Evolutionary conservation across 352 stramenopile species (phyloP), one percentile per base, ranked within the genome.

Genomic region (Phytophthora aleatoria): DNA sequence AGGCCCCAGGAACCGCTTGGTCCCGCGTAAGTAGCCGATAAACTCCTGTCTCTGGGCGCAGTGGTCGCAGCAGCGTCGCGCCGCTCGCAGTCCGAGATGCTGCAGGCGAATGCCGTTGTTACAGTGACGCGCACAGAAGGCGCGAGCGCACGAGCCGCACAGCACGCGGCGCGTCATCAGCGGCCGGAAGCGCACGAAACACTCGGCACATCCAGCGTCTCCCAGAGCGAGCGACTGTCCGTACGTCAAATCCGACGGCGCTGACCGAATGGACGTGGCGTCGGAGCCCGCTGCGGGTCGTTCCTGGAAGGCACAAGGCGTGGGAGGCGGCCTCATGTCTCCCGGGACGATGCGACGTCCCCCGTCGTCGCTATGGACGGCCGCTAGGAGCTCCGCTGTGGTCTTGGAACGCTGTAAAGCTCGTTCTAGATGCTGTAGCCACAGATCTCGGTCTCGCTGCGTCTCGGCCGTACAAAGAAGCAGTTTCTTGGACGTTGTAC

Each of bases 61-160:
- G 3, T 76, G 61, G 30, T 74, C 63, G 35, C 85, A 93, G 49
- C 82, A 89, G 13, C 73, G 70, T 13, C 76, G 69, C 3, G 71
- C 56, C 1, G 73, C 57, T 6, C 64, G 67, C 2, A 77, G 55
- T 3, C 63, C 77, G 2, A 89, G 48, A 39, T 87, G 79, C 2
- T 75, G 59, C 8, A 92, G 57, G 20, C 74, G 79, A 2, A 90
- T 63, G 16, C 70, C 70, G n/a, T 67, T 62, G 33, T 71, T 75
- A 42, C 85, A 93, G 43, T 93, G 82, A 41, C 77, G 70, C 12
- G 74, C 74, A 33, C 85, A 93, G 57, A 90, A 91, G 6, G 79
- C 64, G 6, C 70, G 53, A 1, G 75, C 70, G 50, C 85, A 93
- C 3, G 76, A 90, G 15, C 69, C 68, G 53, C 85, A 93, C n/a